A percentile compares a stretch with the other conserved stretches of the same genome.
Evolutionary conservation across 225 moss, liverwort and hornwort species (phyloP).

Genomic region (Asterella californica): DNA sequence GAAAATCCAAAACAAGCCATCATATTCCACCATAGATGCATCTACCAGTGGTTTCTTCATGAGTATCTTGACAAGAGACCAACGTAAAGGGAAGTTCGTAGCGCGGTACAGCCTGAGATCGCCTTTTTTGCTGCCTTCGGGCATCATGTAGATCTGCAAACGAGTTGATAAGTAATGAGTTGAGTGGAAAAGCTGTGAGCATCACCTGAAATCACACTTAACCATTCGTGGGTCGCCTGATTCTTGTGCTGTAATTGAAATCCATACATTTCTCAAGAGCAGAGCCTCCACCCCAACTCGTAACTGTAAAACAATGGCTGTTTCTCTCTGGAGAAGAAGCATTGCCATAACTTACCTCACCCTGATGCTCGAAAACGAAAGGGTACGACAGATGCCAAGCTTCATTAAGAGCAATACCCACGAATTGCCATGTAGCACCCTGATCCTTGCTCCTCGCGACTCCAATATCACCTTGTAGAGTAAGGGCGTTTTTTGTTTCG

Average conservation of each 20-base stretch:
- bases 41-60: conserved; percentile 83
- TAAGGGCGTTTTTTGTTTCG: conserved; percentile 79
- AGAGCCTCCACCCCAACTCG: not conserved
- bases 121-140: conserved; percentile 70
- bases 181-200: not conserved
- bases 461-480: conserved; percentile 83
- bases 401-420: conserved; percentile 78
- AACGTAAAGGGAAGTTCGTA: conserved; percentile 57
- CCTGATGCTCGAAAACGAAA: conserved; percentile 64
- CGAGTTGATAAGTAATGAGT: not conserved
- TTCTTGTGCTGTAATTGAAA: not conserved
- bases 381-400: conserved; percentile 97
- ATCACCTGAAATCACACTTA: not conserved
- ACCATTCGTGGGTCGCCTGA: not conserved
- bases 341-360: conserved; percentile 49
- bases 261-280: not conserved
- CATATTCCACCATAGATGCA: conserved; percentile 66
- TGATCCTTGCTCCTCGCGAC: conserved; percentile 71
- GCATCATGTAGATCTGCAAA: conserved; percentile 90
- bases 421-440: conserved; percentile 68
- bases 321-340: not conserved
- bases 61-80: conserved; percentile 56
- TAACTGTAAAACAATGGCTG: not conserved
- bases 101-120: conserved; percentile 76
- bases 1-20: conserved; percentile 68